phyloP scores from a whole-genome alignment of 306 rosid genomes.

The Elaeagnus macrophylla region DNA sequence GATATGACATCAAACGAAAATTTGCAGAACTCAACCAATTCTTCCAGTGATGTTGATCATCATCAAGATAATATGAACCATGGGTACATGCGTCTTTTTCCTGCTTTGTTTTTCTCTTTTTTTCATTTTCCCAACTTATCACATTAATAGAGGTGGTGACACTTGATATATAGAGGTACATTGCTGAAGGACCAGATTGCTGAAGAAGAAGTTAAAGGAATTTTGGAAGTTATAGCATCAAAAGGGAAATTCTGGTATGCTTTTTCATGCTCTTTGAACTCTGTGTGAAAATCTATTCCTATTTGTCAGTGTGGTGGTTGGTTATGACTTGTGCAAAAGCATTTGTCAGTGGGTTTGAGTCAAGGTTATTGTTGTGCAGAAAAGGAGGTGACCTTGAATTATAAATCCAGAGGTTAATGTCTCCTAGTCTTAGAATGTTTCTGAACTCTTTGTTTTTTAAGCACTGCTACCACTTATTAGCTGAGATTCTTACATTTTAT shows the following conservation, averaged over 20 bases:
- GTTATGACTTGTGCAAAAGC: too few species aligned
- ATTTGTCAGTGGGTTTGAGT: too few species aligned
- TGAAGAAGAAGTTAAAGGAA: constrained; percentile 31
- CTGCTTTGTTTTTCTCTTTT: too few species aligned
- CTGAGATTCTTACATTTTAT: too few species aligned
- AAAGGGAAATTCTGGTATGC: constrained; percentile 46
- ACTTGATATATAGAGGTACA: constrained; percentile 24
- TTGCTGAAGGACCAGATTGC: constrained; percentile 20
- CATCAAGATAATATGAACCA: constrained; percentile 24
- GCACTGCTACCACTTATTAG: too few species aligned
- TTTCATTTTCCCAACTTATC: neutral
- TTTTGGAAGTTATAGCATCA: constrained; percentile 46
- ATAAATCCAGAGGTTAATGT: too few species aligned
- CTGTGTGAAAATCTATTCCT: neutral
- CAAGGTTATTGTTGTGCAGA: too few species aligned
- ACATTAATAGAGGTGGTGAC: constrained; percentile 2
- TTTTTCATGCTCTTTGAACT: constrained; percentile 14
- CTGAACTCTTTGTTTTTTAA: too few species aligned
- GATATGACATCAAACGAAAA: constrained; percentile 38
- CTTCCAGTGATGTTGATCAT: constrained; percentile 34
- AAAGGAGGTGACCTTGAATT: too few species aligned
- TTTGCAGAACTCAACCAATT: constrained; percentile 20
- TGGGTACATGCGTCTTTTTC: constrained; percentile 17
- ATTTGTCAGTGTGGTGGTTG: neutral
- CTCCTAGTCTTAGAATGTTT: too few species aligned